Evolutionary conservation across 768 basidiomycete genomes (phyloP).

Genomic region (Macrolepiota fuliginosa): DNA sequence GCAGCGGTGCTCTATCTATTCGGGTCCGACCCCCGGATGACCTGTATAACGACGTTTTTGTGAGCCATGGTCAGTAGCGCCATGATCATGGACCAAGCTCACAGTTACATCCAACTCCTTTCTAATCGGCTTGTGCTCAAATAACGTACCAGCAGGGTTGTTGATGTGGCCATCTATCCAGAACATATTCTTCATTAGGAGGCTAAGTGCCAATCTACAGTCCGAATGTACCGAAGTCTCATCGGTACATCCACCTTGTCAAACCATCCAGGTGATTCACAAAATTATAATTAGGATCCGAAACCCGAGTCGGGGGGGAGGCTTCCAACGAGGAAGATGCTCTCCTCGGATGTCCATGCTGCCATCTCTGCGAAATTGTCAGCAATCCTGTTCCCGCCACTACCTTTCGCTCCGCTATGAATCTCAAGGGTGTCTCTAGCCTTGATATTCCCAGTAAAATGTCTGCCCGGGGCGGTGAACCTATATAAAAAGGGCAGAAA

Average conservation of each 20-base stretch:
- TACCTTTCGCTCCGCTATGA: conserved; percentile 43
- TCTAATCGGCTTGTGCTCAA: conserved; percentile 62
- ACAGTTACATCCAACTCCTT: conserved; percentile 51
- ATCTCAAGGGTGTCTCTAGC: conserved; percentile 55
- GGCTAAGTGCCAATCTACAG: conserved; percentile 56
- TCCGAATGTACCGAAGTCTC: too few species aligned
- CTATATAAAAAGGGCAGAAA: too few species aligned
- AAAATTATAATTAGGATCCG: too few species aligned
- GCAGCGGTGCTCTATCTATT: conserved; percentile 47
- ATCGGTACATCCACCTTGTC: too few species aligned
- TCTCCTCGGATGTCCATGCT: conserved; percentile 58
- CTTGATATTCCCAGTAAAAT: conserved; percentile 47
- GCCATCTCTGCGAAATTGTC: conserved; percentile 55
- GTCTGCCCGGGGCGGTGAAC: conserved; percentile 46
- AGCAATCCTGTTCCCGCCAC: conserved; percentile 28
- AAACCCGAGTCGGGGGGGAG: too few species aligned
- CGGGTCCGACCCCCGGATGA: conserved; percentile 63
- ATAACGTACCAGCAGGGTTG: conserved; percentile 45
- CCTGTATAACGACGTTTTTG: conserved; percentile 25
- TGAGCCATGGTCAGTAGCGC: not conserved
- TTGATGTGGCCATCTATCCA: conserved; percentile 48
- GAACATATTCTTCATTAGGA: conserved; percentile 20
- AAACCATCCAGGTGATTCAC: too few species aligned
- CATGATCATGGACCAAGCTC: conserved; percentile 17
- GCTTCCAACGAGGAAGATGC: conserved; percentile 59